Evolutionary conservation across 139 green algal genomes (phyloP), one percentile per base, ranked within the genome.

Genomic region (Raphidocelis subcapitata): DNA sequence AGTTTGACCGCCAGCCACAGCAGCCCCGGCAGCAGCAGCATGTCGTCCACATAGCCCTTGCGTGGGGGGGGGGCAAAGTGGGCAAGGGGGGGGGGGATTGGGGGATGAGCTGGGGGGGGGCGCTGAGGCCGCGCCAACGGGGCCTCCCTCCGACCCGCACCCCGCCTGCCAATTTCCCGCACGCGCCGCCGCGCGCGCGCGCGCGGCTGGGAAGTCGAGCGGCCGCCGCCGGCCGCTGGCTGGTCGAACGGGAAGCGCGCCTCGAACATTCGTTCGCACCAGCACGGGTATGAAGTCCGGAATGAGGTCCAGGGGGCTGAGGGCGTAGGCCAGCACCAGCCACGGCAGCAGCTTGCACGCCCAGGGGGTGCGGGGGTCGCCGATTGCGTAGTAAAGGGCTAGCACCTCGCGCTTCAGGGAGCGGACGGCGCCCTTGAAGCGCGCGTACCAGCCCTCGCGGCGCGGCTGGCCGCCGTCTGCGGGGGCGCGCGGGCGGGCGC

Each of bases 201-300:
- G n/a, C n/a, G n/a, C n/a, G n/a, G n/a, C n/a, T n/a, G n/a, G n/a
- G n/a, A n/a, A n/a, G n/a, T n/a, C n/a, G n/a, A n/a, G n/a, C n/a
- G n/a, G n/a, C n/a, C n/a, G n/a, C n/a, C n/a, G n/a, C n/a, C n/a
- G n/a, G n/a, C n/a, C n/a, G n/a, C n/a, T n/a, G n/a, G n/a, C n/a
- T n/a, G n/a, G n/a, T n/a, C n/a, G n/a, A n/a, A n/a, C n/a, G n/a
- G n/a, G n/a, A n/a, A n/a, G n/a, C n/a, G n/a, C n/a, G n/a, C n/a
- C n/a, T n/a, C n/a, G n/a, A n/a, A n/a, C n/a, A n/a, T n/a, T n/a
- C n/a, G n/a, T n/a, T 51, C 3, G 24, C 62, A 23, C 78, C 63
- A 84, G 55, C 20, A 82, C 55, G 0, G 86, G 84, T 2, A 91
- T 90, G 60, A 89, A 87, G 69, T 90, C 86, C 0, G 86, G 84